These are phyloP conservation scores for Drechslerella stenobrocha DNA, from an alignment of 2,329 filamentous ascomycete genomes.

Conservation along the genomic window DNA sequence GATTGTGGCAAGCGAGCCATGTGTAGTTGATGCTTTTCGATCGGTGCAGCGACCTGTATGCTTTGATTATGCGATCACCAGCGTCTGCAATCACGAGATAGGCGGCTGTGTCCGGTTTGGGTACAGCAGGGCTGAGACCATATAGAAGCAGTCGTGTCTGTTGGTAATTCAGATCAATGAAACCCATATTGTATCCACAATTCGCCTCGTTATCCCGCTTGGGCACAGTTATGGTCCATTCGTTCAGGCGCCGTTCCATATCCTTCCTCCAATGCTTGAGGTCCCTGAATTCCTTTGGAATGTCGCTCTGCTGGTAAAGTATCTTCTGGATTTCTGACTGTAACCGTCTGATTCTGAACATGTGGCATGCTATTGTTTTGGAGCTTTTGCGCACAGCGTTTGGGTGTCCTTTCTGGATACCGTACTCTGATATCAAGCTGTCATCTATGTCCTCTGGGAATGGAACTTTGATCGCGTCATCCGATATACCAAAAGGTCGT, in stretches of 20 bases:
- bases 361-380: slow-evolving; percentile 87
- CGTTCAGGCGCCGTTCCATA: slow-evolving; percentile 77
- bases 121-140: slow-evolving; percentile 51
- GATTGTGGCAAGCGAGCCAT: slow-evolving; percentile 60
- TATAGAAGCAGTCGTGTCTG: slow-evolving; percentile 51
- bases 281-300: slow-evolving; percentile 76
- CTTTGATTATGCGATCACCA: slow-evolving; percentile 54
- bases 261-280: slow-evolving; percentile 87
- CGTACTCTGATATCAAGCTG: slow-evolving; percentile 76
- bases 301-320: slow-evolving; percentile 81
- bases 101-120: slow-evolving; percentile 48
- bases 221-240: slow-evolving; percentile 70
- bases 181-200: slow-evolving; percentile 52
- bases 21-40: slow-evolving; percentile 59
- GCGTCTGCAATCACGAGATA: slow-evolving; percentile 51
- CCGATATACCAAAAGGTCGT: slow-evolving; percentile 86
- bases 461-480: slow-evolving; percentile 91
- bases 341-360: slow-evolving; percentile 81
- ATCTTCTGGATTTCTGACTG: slow-evolving; percentile 96
- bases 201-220: slow-evolving; percentile 50
- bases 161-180: slow-evolving; percentile 53
- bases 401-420: slow-evolving; percentile 67
- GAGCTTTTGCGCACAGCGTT: slow-evolving; percentile 63
- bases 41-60: slow-evolving; percentile 58
- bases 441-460: slow-evolving; percentile 88